Percentiles rank a stretch among this genome's conserved stretches.
These are phyloP conservation scores for Rhizopus microsporus DNA, from an alignment of 371 early-diverging fungal genomes.

Conservation along the genomic window DNA sequence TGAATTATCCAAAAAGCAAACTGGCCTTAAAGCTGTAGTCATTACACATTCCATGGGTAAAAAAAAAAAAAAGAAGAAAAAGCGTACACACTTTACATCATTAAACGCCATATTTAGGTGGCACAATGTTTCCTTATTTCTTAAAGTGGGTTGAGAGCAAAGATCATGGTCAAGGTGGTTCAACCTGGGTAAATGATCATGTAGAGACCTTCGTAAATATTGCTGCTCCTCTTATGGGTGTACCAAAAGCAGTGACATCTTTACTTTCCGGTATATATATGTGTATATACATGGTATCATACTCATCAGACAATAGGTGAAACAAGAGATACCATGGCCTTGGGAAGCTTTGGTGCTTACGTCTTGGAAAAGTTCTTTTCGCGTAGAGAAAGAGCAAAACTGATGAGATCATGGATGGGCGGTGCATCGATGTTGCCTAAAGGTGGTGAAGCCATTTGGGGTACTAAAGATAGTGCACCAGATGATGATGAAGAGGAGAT, in stretches of 20 bases:
- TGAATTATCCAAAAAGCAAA: slow-evolving; percentile 57
- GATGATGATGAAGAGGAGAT: slow-evolving; percentile 51
- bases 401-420: slow-evolving; percentile 89
- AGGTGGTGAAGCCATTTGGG: slow-evolving; percentile 89
- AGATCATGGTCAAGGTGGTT: slow-evolving; percentile 76
- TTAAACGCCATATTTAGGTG: slow-evolving; percentile 4
- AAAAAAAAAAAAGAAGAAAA: slow-evolving; percentile 1
- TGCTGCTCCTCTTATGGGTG: slow-evolving; percentile 89
- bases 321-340: slow-evolving; percentile 84
- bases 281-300: neutral
- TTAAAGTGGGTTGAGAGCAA: slow-evolving; percentile 88
- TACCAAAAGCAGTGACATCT: slow-evolving; percentile 81
- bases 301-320: slow-evolving; percentile 62
- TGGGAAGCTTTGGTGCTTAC: slow-evolving; percentile 76
- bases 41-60: slow-evolving; percentile 69
- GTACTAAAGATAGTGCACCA: slow-evolving; percentile 62
- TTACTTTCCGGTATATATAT: slow-evolving; percentile 54
- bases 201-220: slow-evolving; percentile 85
- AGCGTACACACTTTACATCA: neutral
- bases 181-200: slow-evolving; percentile 80
- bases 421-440: slow-evolving; percentile 80
- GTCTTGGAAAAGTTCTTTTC: slow-evolving; percentile 88
- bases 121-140: slow-evolving; percentile 80
- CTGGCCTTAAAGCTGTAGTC: slow-evolving; percentile 67
- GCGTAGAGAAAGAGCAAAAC: slow-evolving; percentile 69